These are phyloP conservation scores for Gloeophyllum trabeum DNA, from an alignment of 768 basidiomycete species.

Conservation along the genomic window DNA sequence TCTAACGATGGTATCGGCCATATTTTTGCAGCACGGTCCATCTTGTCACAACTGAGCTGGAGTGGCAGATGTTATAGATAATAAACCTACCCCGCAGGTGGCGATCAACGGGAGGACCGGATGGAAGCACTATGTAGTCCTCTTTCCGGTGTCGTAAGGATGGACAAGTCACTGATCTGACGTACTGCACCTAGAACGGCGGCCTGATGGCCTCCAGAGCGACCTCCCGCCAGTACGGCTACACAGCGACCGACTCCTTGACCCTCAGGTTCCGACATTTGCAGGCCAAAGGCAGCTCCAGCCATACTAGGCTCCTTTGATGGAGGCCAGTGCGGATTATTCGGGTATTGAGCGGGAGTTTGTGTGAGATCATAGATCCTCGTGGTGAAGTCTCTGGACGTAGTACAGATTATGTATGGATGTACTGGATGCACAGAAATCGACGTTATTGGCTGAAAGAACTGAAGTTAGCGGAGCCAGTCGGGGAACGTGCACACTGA, in stretches of 20 bases:
- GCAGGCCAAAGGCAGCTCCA: slow-evolving; percentile 61
- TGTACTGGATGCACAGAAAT: slow-evolving; percentile 50
- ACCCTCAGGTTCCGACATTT: slow-evolving; percentile 49
- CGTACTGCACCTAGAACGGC: slow-evolving; percentile 57
- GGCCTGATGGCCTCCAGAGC: slow-evolving; percentile 63
- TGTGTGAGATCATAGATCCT: slow-evolving; percentile 56
- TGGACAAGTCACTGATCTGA: slow-evolving; percentile 1
- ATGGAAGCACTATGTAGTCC: slow-evolving; percentile 49
- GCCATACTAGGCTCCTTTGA: slow-evolving; percentile 36
- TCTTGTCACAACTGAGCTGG: slow-evolving; percentile 23
- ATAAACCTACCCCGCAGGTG: slow-evolving; percentile 57
- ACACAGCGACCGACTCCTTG: slow-evolving; percentile 48
- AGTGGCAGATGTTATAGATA: not conserved
- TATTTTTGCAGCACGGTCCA: slow-evolving; percentile 68
- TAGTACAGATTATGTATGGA: slow-evolving; percentile 55
- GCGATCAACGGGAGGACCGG: slow-evolving; percentile 52
- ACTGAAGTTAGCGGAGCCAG: slow-evolving; percentile 2
- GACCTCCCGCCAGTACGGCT: slow-evolving; percentile 53
- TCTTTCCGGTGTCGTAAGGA: slow-evolving; percentile 4
- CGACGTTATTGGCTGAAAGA: slow-evolving; percentile 46
- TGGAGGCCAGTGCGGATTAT: slow-evolving; percentile 48
- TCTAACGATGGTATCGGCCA: slow-evolving; percentile 44
- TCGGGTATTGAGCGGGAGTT: slow-evolving; percentile 18
- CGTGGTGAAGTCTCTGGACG: slow-evolving; percentile 60
- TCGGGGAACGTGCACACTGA: slow-evolving; percentile 22